Base-by-base conservation (phyloP, 306 rosid genomes). In the Fragaria vesca region DNA sequence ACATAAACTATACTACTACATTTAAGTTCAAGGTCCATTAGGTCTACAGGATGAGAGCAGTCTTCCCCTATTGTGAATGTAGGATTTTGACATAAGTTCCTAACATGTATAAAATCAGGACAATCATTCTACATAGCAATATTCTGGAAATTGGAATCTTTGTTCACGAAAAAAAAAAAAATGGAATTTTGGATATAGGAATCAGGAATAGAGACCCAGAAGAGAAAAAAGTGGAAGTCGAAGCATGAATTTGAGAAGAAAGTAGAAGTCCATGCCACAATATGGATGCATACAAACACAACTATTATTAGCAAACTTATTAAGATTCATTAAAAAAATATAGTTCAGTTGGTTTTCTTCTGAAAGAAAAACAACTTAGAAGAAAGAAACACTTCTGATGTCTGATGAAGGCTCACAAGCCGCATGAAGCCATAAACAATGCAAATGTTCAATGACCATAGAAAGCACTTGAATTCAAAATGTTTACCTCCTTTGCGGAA, bases 401-500 rank as follows among this genome's bases (percentile, higher is more conserved):
- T 10, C 58, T 15, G 3, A 18, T 71, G n/a, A 24, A 74, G 40
- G 68, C 51, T 45, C 47, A 42, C 50, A 50, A 8, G 52, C n/a
- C 13, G 74, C 42, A 79, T 26, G 17, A 48, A 11, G 21, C 70
- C 58, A 68, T 58, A 72, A 12, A 47, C 7, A 42, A 38, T 15
- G 18, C 45, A 42, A 57, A 57, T 12, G 7, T 51, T 34, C 36
- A 43, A 43, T 62, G 46, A n/a, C 17, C 47, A 40, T 47, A 36
- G n/a, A 34, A 36, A 51, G 62, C 21, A 68, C 32, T 68, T 30
- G 43, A 65, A 17, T 46, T 42, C 28, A 50, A 55, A n/a, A 42
- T 6, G 71, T 82, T 16, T 75, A 90, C 90, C 94, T 54, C 85
- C 75, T 80, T 71, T 73, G 89, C 38, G 75, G 61, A 61, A 91